A percentile compares a stretch with the other conserved stretches of the same genome.
Conservation (phyloP, 2,329 filamentous ascomycete species). For the Aureobasidium vineae region DNA sequence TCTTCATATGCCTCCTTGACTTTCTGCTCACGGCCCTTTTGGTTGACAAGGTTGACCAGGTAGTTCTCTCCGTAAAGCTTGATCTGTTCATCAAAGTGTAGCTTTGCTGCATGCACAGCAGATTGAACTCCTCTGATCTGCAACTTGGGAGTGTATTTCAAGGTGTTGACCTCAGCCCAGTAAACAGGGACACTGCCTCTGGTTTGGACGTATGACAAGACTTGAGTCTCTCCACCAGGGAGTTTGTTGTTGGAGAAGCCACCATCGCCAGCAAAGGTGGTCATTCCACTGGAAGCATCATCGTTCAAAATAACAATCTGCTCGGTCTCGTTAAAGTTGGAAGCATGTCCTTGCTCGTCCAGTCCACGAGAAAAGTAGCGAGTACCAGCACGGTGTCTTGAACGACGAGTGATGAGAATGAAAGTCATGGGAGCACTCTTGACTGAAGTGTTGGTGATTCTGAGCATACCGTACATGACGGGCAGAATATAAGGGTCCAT, state of each 20-base stretch:
- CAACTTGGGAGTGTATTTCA: conserved; percentile 87
- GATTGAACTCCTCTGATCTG: conserved; percentile 82
- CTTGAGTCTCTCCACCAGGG: conserved; percentile 72
- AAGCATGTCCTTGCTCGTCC: conserved; percentile 90
- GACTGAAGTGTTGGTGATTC: conserved; percentile 81
- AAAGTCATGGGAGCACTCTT: conserved; percentile 83
- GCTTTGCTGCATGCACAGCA: conserved; percentile 72
- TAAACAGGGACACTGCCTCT: conserved; percentile 93
- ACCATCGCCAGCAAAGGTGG: conserved; percentile 75
- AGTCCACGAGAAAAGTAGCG: conserved; percentile 93
- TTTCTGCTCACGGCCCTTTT: conserved; percentile 82
- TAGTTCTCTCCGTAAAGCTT: conserved; percentile 93
- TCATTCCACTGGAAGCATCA: conserved; percentile 64
- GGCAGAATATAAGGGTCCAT: conserved; percentile 92
- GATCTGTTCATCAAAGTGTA: conserved; percentile 94
- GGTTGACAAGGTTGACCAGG: conserved; percentile 95
- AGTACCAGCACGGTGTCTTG: conserved; percentile 83
- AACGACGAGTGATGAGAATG: conserved; percentile 82
- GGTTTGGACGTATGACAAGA: conserved; percentile 94
- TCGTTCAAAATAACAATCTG: conserved; percentile 91
- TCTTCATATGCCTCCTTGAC: conserved; percentile 95
- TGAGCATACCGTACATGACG: conserved; percentile 93
- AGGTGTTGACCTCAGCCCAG: conserved; percentile 93
- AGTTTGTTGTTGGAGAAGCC: conserved; percentile 71
- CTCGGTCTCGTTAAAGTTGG: conserved; percentile 99